A percentile compares a stretch with the other conserved stretches of the same genome.
Conservation (phyloP, 2,329 filamentous ascomycete species). For the Rutstroemia sydowiana region DNA sequence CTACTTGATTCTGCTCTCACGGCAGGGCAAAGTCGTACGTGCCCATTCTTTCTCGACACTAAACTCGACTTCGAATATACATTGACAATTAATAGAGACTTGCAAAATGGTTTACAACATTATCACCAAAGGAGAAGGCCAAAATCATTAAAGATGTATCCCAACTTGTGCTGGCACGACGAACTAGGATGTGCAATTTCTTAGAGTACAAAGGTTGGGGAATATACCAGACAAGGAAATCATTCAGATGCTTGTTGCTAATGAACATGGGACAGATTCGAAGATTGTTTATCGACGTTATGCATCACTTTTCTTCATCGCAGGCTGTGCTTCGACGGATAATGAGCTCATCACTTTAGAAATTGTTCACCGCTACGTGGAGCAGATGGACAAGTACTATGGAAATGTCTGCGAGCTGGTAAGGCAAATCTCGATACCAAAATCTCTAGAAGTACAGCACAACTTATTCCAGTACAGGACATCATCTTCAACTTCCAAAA, state of each 20-base stretch:
- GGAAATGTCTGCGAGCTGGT: conserved; percentile 94
- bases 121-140: conserved; percentile 96
- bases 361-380: conserved; percentile 97
- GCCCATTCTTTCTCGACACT: conserved; percentile 16
- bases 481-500: conserved; percentile 98
- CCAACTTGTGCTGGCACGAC: conserved; percentile 88
- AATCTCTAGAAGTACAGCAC: neutral
- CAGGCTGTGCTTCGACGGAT: conserved; percentile 91
- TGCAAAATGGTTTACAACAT: conserved; percentile 98
- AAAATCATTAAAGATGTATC: conserved; percentile 99
- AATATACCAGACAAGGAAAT: neutral
- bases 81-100: conserved; percentile 60
- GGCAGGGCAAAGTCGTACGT: conserved; percentile 98
- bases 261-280: conserved; percentile 56
- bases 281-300: conserved; percentile 99
- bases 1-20: conserved; percentile 93
- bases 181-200: conserved; percentile 99
- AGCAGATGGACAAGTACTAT: conserved; percentile 99
- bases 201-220: conserved; percentile 90
- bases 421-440: neutral
- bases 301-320: conserved; percentile 98
- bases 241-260: conserved; percentile 9
- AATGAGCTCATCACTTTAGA: conserved; percentile 98
- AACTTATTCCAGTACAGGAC: conserved; percentile 1
- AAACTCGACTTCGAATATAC: conserved; percentile 9